Base-by-base conservation (phyloP, 805 yeast species). In the Pichia nanzhaoensis region DNA sequence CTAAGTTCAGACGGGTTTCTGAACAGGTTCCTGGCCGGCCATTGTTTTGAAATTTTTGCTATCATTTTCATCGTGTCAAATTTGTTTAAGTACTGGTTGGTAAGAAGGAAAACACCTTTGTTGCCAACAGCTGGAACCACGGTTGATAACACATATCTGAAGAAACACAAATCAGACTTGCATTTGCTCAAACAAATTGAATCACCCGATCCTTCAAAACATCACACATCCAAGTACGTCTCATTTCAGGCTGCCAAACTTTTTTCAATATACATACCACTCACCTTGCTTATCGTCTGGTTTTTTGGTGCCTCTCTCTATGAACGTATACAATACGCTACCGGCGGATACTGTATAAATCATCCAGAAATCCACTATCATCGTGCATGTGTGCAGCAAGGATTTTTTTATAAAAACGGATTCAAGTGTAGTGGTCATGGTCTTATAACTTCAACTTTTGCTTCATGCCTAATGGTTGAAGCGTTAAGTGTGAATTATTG, bases 401-500 rank as follows among this genome's bases (percentile, higher is more conserved):
- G 51, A 1, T 52, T 44, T 12, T 62, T 56, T 17, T 71, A 74
- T 70, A 46, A 58, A 2, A 64, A 66, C 13, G 72, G 72, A 6
- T 63, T 63, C 21, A 74, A 71, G 48, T 42, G 64, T 13, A 68
- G 74, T 16, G 75, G 77, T 6, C 78, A 73, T 49, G 57, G 63
- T 32, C 58, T 66, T 40, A 55, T 71, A 4, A 37, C 71, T 12
- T 46, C 65, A 5, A 61, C 69, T 12, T 63, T 67, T 43, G 53
- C 66, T 17, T 45, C 64, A 24, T 50, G 64, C 35, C 35, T 64
- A 6, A 8, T 53, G 2, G 53, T 51, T 46, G 68, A 64, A 44
- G 18, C 35, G 18, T 13, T 46, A 2, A 38, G 33, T 24, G 7
- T 47, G 49, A 24, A 38, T n/a, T 18, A 19, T 6, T 49, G 46